Base-by-base conservation (phyloP, 192 early-diverging fungal genomes). In the Rhizophagus prolifer region DNA sequence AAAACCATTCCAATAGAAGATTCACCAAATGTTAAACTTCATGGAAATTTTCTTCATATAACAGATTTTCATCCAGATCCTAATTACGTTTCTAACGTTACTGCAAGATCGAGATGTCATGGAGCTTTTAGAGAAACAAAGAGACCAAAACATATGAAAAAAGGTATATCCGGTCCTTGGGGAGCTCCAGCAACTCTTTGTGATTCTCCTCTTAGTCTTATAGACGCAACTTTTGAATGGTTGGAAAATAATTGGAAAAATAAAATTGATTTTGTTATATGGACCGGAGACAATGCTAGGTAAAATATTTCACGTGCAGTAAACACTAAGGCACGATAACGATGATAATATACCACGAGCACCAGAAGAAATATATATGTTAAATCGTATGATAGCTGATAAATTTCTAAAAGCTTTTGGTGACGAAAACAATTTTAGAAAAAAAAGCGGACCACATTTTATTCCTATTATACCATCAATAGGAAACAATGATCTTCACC, bases 251-350 rank as follows among this genome's bases (percentile, higher is more conserved):
- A 85, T 38, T 81, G 86, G 81, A 85, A 80, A 28, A 79, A 80
- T 59, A 76, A 81, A 21, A 77, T 92, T 34, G 92, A 94, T 80
- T 94, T 94, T 89, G 85, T 94, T 3, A 71, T 90, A 30, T 94
- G 91, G 90, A 94, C 92, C 4, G 92, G 92, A 31, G 92, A 94
- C 79, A 92, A 91, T 85, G 88, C 89, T 19, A 80, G 88, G 88
- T 90, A 82, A 64, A 58, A 44, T 67, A 34, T 66, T 54, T 13
- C 7, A 19, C 19, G 5, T 13, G 46, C 13, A 38, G 36, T 6
- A 34, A 31, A 34, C 3, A 34, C 4, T 78, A 46, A 89, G 92
- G 21, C 92, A 94, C 77, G 92, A 94, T 79, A 82, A 84, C 38
- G 92, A 94, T 80, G 82, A 87, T 31, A 80, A 85, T 70, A 68